A percentile compares a stretch with the other conserved stretches of the same genome.
Evolutionary conservation across 1,139 yeast species (phyloP).

Genomic region (Suhomyces atakaporum): DNA sequence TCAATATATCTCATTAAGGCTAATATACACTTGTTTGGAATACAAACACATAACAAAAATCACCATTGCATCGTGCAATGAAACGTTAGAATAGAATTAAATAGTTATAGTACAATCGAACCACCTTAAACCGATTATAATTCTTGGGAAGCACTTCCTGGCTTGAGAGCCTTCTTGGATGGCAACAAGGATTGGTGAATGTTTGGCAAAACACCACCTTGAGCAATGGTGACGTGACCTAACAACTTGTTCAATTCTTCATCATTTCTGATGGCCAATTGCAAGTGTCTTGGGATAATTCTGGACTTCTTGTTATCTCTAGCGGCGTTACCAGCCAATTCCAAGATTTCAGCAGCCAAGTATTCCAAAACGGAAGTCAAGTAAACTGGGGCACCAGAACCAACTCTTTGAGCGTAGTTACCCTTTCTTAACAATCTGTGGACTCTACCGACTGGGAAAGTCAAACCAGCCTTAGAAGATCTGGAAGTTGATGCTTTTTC

Average conservation of each 20-base stretch:
- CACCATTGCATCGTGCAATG: constrained; percentile 6
- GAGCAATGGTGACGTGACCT: constrained; percentile 94
- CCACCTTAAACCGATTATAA: constrained; percentile 47
- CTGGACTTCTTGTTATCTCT: constrained; percentile 60
- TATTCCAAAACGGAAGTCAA: constrained; percentile 55
- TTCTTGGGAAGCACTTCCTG: constrained; percentile 81
- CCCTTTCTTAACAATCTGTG: constrained; percentile 58
- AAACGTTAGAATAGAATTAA: constrained; percentile 15
- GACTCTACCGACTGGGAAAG: constrained; percentile 59
- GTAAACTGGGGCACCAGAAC: constrained; percentile 59
- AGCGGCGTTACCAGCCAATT: constrained; percentile 59
- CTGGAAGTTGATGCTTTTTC: constrained; percentile 56
- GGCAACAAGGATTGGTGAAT: constrained; percentile 94
- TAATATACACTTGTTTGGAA: constrained; percentile 20
- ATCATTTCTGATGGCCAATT: constrained; percentile 57
- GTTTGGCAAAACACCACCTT: constrained; percentile 98
- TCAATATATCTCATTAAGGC: constrained; percentile 19
- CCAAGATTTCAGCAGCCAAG: constrained; percentile 57
- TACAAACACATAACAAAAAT: constrained; percentile 14
- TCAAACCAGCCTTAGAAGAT: constrained; percentile 56
- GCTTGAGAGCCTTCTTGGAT: constrained; percentile 76
- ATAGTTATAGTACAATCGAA: constrained; percentile 14
- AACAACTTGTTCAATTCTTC: constrained; percentile 58
- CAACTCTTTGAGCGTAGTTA: constrained; percentile 58
- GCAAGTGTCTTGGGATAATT: constrained; percentile 56